These are phyloP conservation scores for Leccinum rimulosum DNA, from an alignment of 768 basidiomycete species.

Conservation along the genomic window DNA sequence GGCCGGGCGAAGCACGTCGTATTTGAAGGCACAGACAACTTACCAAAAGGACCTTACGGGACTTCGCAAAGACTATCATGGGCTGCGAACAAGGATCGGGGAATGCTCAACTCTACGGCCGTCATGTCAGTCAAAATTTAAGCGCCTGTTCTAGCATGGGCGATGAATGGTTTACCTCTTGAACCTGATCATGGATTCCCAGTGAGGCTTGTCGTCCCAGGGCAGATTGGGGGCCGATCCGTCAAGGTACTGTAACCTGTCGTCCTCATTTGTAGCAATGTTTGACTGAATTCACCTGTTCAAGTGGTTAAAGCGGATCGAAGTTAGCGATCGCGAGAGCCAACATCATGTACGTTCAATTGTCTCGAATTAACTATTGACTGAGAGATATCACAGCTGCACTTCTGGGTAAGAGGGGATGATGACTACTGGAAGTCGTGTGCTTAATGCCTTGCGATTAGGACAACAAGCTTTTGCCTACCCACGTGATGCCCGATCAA, in stretches of 20 bases:
- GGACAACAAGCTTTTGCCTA: conserved; percentile 66
- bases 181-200: conserved; percentile 67
- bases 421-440: background rate
- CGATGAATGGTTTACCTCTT: conserved; percentile 59
- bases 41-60: conserved; percentile 62
- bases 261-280: background rate
- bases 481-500: conserved; percentile 47
- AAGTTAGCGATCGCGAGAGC: conserved; percentile 46
- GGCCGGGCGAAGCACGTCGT: conserved; percentile 46
- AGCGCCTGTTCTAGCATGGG: conserved; percentile 36
- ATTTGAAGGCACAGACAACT: conserved; percentile 56
- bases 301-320: conserved; percentile 57
- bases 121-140: background rate
- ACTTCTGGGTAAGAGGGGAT: conserved; percentile 32
- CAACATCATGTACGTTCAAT: conserved; percentile 44
- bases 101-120: conserved; percentile 39
- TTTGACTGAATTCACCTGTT: background rate
- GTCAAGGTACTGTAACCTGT: conserved; percentile 33
- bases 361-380: background rate
- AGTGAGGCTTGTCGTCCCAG: conserved; percentile 59
- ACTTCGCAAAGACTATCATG: conserved; percentile 47
- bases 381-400: conserved; percentile 24
- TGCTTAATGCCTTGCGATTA: conserved; percentile 6
- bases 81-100: conserved; percentile 43
- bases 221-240: conserved; percentile 59